phyloP scores from a whole-genome alignment of 2,329 filamentous ascomycete species.

The Pseudocercospora crystallina region DNA sequence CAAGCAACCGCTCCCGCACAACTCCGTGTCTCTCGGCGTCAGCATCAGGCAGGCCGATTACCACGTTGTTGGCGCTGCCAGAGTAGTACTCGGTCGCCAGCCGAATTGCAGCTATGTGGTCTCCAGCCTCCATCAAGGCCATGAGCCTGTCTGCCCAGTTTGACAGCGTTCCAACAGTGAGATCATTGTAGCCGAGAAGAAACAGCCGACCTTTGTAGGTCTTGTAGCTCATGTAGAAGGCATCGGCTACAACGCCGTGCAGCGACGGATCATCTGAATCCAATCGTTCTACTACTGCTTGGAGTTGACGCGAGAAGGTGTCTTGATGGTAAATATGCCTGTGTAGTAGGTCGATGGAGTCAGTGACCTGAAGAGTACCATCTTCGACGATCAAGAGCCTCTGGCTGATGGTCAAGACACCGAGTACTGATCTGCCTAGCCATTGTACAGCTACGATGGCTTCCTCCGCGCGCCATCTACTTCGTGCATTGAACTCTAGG shows the following conservation, averaged over 20 bases:
- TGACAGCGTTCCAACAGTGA: constrained; percentile 85
- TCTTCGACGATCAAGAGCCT: constrained; percentile 91
- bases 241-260: constrained; percentile 95
- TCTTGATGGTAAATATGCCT: constrained; percentile 92
- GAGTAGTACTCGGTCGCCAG: constrained; percentile 90
- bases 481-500: constrained; percentile 77
- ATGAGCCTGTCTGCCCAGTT: constrained; percentile 96
- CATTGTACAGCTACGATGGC: constrained; percentile 95
- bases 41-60: constrained; percentile 88
- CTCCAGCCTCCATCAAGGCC: constrained; percentile 93
- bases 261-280: constrained; percentile 84
- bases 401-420: constrained; percentile 90
- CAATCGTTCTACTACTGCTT: constrained; percentile 79
- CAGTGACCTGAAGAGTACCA: constrained; percentile 81
- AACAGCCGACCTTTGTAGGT: constrained; percentile 94
- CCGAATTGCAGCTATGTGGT: constrained; percentile 87
- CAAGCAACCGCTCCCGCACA: constrained; percentile 83
- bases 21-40: constrained; percentile 71
- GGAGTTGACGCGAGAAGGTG: constrained; percentile 83
- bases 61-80: constrained; percentile 88
- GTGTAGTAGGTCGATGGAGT: constrained; percentile 87
- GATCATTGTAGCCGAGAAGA: constrained; percentile 86
- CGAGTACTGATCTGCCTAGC: constrained; percentile 89
- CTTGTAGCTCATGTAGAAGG: constrained; percentile 96
- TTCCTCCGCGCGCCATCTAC: constrained; percentile 90